These are phyloP conservation scores for Mucuna pruriens DNA, from an alignment of 306 rosid genomes.

Conservation along the genomic window DNA sequence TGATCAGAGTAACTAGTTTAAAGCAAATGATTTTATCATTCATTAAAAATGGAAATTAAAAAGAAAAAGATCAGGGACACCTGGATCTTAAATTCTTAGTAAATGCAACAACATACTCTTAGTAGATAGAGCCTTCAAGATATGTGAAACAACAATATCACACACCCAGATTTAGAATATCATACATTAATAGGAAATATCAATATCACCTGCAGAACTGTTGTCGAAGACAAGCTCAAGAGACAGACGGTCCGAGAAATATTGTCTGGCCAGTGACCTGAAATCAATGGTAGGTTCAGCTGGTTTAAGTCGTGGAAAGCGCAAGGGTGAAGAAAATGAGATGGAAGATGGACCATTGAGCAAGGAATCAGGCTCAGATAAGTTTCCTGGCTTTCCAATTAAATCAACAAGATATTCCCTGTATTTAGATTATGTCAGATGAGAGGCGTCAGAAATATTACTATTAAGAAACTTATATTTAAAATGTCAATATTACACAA, in stretches of 20 bases:
- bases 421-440: constrained; percentile 42
- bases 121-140: constrained; percentile 35
- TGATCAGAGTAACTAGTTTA: constrained; percentile 35
- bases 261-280: constrained; percentile 92
- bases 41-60: background rate
- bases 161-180: constrained; percentile 34
- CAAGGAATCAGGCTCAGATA: constrained; percentile 93
- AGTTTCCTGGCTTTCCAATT: constrained; percentile 83
- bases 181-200: constrained; percentile 32
- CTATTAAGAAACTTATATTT: constrained; percentile 18
- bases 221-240: constrained; percentile 88
- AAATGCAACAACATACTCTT: constrained; percentile 10
- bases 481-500: constrained; percentile 19
- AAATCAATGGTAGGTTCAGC: constrained; percentile 81
- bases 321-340: constrained; percentile 95
- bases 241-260: constrained; percentile 77
- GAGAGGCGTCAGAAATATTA: constrained; percentile 38
- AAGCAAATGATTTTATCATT: constrained; percentile 18
- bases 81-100: constrained; percentile 30
- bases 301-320: constrained; percentile 83
- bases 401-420: constrained; percentile 96
- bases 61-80: background rate
- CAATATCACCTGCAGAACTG: constrained; percentile 73
- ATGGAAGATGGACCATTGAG: constrained; percentile 99
- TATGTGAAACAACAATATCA: constrained; percentile 17